Evolutionary conservation across 768 basidiomycete genomes (phyloP).

Genomic region (Tephrocybe sp.): DNA sequence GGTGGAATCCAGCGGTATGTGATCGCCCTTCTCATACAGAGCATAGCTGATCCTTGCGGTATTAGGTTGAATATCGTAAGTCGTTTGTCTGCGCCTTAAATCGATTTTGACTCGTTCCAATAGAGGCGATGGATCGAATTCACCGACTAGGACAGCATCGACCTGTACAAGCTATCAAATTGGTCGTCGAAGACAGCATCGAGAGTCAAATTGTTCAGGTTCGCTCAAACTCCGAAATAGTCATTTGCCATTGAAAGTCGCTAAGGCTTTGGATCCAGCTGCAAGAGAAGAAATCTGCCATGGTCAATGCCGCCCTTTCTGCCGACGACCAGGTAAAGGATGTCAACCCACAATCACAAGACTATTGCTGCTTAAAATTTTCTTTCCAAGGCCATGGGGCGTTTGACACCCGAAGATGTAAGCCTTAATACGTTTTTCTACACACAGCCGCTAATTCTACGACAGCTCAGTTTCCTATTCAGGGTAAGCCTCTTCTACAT

Average conservation of each 20-base stretch:
- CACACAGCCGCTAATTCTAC: constrained; percentile 6
- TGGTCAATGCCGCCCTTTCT: constrained; percentile 88
- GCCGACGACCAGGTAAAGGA: constrained; percentile 76
- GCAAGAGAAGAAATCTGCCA: constrained; percentile 97
- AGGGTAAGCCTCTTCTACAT: constrained; percentile 50
- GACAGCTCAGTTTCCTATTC: constrained; percentile 58
- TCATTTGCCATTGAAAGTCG: too few species aligned
- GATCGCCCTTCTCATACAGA: too few species aligned
- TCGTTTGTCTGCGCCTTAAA: constrained; percentile 8
- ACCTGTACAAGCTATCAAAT: constrained; percentile 90
- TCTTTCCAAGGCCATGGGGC: constrained; percentile 81
- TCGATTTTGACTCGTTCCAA: neutral
- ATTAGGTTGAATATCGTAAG: constrained; percentile 85
- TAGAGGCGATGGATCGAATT: constrained; percentile 97
- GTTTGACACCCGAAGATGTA: constrained; percentile 84
- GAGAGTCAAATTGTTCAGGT: constrained; percentile 93
- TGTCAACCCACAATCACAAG: too few species aligned
- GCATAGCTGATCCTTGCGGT: too few species aligned
- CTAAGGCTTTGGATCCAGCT: too few species aligned
- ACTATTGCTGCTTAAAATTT: too few species aligned
- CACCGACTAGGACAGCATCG: constrained; percentile 94
- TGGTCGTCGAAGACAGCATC: constrained; percentile 95
- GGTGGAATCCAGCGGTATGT: too few species aligned
- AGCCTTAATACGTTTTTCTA: constrained; percentile 22
- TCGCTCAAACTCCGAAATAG: constrained; percentile 8